A percentile compares a stretch with the other conserved stretches of the same genome.
Conservation (phyloP, 305 asterid genomes). For the Striga hermonthica region DNA sequence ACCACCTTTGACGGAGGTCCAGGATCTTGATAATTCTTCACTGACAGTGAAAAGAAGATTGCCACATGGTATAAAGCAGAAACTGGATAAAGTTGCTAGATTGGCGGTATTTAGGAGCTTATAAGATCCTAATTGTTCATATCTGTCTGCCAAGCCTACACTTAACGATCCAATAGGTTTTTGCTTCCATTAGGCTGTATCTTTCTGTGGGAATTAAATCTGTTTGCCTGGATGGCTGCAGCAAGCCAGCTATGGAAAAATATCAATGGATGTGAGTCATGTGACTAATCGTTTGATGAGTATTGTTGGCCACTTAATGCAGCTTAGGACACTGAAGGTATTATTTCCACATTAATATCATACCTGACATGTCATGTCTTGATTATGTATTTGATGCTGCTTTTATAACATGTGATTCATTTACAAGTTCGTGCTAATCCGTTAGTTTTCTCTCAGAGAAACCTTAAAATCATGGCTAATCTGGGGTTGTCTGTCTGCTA, state of each 20-base stretch:
- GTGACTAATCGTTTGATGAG: conserved; percentile 79
- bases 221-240: conserved; percentile 38
- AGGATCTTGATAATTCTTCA: conserved; percentile 78
- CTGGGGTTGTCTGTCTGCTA: conserved; percentile 57
- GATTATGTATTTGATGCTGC: conserved; percentile 1
- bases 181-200: too few species aligned
- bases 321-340: conserved; percentile 91
- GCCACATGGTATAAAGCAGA: conserved; percentile 85
- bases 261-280: conserved; percentile 71
- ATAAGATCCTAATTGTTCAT: conserved; percentile 25
- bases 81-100: conserved; percentile 97
- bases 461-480: conserved; percentile 54
- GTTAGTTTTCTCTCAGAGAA: conserved; percentile 46
- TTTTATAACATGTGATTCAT: conserved; percentile 3
- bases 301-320: conserved; percentile 92
- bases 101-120: conserved; percentile 54
- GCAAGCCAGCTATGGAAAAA: conserved; percentile 84
- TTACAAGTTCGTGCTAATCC: conserved; percentile 21
- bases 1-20: conserved; percentile 81
- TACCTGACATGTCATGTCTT: conserved; percentile 15
- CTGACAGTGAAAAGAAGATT: conserved; percentile 84
- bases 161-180: conserved; percentile 7
- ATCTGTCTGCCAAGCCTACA: conserved; percentile 19
- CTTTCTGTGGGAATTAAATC: conserved; percentile 7
- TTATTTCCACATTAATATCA: conserved; percentile 37